A percentile compares a stretch with the other conserved stretches of the same genome.
phyloP scores from a whole-genome alignment of 164 flowering plant genomes.

The Piper longum region DNA sequence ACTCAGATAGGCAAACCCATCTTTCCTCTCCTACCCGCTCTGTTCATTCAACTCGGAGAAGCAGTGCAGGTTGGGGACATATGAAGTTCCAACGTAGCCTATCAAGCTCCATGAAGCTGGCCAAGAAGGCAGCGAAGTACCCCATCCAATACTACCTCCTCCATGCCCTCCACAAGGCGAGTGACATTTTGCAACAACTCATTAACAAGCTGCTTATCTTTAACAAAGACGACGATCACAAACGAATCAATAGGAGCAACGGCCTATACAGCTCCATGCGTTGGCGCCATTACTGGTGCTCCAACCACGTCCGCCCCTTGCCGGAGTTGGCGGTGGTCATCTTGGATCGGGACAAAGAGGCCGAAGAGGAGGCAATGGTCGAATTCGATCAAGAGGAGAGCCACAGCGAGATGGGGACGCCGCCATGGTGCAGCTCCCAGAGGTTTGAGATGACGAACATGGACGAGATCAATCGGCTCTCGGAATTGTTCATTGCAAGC shows the following conservation, averaged over 20 bases:
- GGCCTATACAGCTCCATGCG: constrained; percentile 50
- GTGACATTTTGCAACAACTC: constrained; percentile 28
- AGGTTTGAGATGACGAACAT: not conserved
- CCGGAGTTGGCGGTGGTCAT: not conserved
- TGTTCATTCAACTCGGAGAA: too few species aligned
- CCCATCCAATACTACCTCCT: constrained; percentile 42
- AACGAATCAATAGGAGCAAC: constrained; percentile 12
- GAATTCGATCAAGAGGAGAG: not conserved
- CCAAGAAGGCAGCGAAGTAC: constrained; percentile 53
- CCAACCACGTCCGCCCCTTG: constrained; percentile 48
- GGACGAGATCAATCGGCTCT: constrained; percentile 70
- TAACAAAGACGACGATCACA: constrained; percentile 11
- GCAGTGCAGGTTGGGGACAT: too few species aligned
- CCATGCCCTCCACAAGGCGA: constrained; percentile 37
- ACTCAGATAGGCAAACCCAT: too few species aligned
- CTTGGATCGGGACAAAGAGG: too few species aligned
- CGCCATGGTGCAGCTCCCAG: not conserved
- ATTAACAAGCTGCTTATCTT: constrained; percentile 27
- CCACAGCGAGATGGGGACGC: not conserved
- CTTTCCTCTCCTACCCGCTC: too few species aligned
- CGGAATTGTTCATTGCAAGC: constrained; percentile 70
- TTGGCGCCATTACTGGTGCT: constrained; percentile 78
- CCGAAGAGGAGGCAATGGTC: not conserved
- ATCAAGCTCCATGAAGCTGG: constrained; percentile 36
- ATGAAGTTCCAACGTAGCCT: constrained; percentile 18